A percentile compares a stretch with the other conserved stretches of the same genome.
These are phyloP conservation scores for Bisporella sp. DNA, from an alignment of 2,329 filamentous ascomycete species.

Conservation along the genomic window DNA sequence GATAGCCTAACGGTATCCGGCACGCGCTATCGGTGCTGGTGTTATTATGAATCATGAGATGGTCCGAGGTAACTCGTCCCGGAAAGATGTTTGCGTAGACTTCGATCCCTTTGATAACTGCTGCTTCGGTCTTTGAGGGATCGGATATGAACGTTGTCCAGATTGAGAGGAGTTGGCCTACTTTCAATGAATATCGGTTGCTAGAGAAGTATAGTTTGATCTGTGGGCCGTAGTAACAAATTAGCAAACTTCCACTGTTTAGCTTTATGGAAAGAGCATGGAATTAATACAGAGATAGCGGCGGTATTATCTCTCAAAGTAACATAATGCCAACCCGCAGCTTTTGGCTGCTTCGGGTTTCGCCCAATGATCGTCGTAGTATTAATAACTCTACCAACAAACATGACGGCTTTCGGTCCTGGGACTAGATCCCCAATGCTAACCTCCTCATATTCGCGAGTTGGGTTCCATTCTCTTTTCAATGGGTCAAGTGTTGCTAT, in stretches of 20 bases:
- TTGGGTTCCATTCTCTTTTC: slow-evolving; percentile 33
- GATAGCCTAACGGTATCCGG: slow-evolving; percentile 40
- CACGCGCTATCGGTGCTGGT: slow-evolving; percentile 35
- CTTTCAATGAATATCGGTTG: slow-evolving; percentile 33
- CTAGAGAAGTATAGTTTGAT: slow-evolving; percentile 44
- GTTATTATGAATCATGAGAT: slow-evolving; percentile 46
- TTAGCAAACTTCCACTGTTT: no score
- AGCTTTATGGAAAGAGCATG: not conserved
- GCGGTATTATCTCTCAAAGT: slow-evolving; percentile 49
- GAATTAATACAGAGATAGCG: slow-evolving; percentile 39
- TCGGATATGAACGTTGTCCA: slow-evolving; percentile 49
- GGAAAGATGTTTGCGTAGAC: slow-evolving; percentile 51
- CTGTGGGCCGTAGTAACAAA: slow-evolving; percentile 21
- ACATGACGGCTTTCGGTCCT: slow-evolving; percentile 42
- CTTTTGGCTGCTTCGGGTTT: slow-evolving; percentile 35
- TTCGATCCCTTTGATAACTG: slow-evolving; percentile 24
- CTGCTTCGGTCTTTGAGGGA: slow-evolving; percentile 38
- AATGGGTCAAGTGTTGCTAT: slow-evolving; percentile 33
- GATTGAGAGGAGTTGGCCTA: slow-evolving; percentile 48
- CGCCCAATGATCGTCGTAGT: slow-evolving; percentile 37
- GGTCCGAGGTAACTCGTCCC: slow-evolving; percentile 44
- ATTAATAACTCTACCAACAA: slow-evolving; percentile 50
- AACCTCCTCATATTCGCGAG: slow-evolving; percentile 38
- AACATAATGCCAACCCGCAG: slow-evolving; percentile 45
- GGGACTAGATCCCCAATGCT: slow-evolving; percentile 40